phyloP scores from a whole-genome alignment of 1,139 yeast genomes.

The Magnusiomyces tetraspermus region DNA sequence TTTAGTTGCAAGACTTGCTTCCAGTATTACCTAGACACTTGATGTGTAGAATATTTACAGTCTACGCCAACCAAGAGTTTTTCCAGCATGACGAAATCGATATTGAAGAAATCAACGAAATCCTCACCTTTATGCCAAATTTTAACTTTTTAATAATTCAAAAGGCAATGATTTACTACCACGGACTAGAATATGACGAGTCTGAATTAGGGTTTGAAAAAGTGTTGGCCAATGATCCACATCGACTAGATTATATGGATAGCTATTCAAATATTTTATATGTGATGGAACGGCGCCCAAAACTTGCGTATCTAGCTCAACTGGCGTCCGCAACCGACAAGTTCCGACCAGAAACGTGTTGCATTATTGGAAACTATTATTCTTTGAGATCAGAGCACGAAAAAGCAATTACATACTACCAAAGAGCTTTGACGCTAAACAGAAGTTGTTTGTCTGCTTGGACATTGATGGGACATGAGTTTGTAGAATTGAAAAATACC shows the following conservation, averaged over 20 bases:
- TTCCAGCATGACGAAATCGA: slow-evolving; percentile 51
- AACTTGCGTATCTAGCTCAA: slow-evolving; percentile 80
- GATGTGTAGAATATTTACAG: slow-evolving; percentile 53
- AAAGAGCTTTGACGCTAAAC: slow-evolving; percentile 76
- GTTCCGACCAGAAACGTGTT: slow-evolving; percentile 90
- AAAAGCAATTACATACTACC: slow-evolving; percentile 85
- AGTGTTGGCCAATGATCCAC: slow-evolving; percentile 67
- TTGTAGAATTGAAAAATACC: slow-evolving; percentile 88
- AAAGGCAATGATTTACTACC: slow-evolving; percentile 70
- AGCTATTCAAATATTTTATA: slow-evolving; percentile 86
- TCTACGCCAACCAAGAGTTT: slow-evolving; percentile 69
- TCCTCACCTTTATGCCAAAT: slow-evolving; percentile 51
- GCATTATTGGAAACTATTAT: slow-evolving; percentile 88
- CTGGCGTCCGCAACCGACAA: slow-evolving; percentile 74
- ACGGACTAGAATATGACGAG: slow-evolving; percentile 66
- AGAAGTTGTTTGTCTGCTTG: slow-evolving; percentile 83
- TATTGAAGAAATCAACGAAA: slow-evolving; percentile 35
- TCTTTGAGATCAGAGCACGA: slow-evolving; percentile 90
- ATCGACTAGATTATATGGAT: slow-evolving; percentile 82
- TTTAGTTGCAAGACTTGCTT: slow-evolving; percentile 11
- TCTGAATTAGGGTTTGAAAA: slow-evolving; percentile 76
- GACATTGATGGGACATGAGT: slow-evolving; percentile 99
- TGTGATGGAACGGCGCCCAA: slow-evolving; percentile 84
- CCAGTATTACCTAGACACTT: slow-evolving; percentile 25
- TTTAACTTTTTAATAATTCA: slow-evolving; percentile 72